Evolutionary conservation across 345 rosid genomes (phyloP).

Genomic region (Trapa incisa): DNA sequence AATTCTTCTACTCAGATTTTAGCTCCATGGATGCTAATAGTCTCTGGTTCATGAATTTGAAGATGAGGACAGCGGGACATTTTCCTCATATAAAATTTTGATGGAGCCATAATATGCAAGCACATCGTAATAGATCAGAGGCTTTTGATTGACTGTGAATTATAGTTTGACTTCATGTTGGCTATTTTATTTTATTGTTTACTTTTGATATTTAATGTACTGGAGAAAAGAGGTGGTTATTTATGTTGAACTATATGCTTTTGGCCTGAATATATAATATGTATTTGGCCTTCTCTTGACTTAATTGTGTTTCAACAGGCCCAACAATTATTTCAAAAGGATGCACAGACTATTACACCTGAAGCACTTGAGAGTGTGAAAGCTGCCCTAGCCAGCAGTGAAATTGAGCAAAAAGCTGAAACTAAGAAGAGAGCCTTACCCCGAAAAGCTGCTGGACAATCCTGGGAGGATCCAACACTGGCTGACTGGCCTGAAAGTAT

Average conservation of each 20-base stretch:
- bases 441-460: slow-evolving; percentile 91
- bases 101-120: no score
- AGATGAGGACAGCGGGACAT: no score
- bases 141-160: no score
- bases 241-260: neutral
- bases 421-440: slow-evolving; percentile 86
- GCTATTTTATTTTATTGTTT: no score
- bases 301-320: slow-evolving; percentile 39
- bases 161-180: no score
- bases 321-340: slow-evolving; percentile 72
- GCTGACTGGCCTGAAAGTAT: slow-evolving; percentile 98
- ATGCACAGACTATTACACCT: slow-evolving; percentile 86
- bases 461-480: slow-evolving; percentile 96
- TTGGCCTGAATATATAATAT: slow-evolving; percentile 2
- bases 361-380: slow-evolving; percentile 94
- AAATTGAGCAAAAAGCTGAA: slow-evolving; percentile 82
- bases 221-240: neutral
- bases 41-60: no score
- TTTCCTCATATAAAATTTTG: no score
- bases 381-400: slow-evolving; percentile 91
- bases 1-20: no score
- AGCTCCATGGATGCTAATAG: no score
- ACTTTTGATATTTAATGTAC: neutral
- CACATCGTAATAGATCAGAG: no score
- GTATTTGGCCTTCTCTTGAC: neutral